Evolutionary conservation across 192 early-diverging fungal species (phyloP), one percentile per base, ranked within the genome.

Genomic region (Backusella westeae): DNA sequence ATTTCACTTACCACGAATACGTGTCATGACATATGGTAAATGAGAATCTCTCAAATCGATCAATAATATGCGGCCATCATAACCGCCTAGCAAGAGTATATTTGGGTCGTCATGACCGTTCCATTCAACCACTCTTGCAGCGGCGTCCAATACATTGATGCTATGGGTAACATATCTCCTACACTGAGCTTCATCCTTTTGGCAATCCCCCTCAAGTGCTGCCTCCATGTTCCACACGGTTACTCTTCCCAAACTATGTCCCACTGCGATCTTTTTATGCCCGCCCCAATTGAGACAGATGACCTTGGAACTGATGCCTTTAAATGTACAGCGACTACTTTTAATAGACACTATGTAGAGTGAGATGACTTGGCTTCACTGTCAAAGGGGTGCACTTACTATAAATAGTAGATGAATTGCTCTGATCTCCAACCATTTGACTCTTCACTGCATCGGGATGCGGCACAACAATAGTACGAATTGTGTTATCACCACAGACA

Each of bases 381-480:
- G 17, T 34, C 46, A 21, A 69, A 69, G 9, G 32, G 17, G 6
- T 32, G 2, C 14, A 21, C 69, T 77, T 72, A 77, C 76, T 15
- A 63, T 42, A 77, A 17, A 72, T 10, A 26, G 76, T 59, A 5
- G 29, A 19, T 17, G 34, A 21, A 19, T 74, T 44, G 15, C 38
- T 17, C 9, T 67, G 6, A 29, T 44, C 12, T 63, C n/a, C 41
- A 19, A 15, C 21, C 17, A 70, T 42, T 8, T 42, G 35, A 1
- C 42, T 8, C 56, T 79, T 41, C 3, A 86, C 32, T 7, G 35
- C 59, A 34, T 76, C 41, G 0, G 85, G 83, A 53, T 82, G 75
- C 32, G 85, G 85, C 3, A 86, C 74, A 7, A 76, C 76, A 29
- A 80, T 68, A 19, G 77, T 69, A 17, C 81, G 49, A 14, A 82